phyloP scores from a whole-genome alignment of 169 alveolate genomes.

The Plasmodium gonderi region DNA sequence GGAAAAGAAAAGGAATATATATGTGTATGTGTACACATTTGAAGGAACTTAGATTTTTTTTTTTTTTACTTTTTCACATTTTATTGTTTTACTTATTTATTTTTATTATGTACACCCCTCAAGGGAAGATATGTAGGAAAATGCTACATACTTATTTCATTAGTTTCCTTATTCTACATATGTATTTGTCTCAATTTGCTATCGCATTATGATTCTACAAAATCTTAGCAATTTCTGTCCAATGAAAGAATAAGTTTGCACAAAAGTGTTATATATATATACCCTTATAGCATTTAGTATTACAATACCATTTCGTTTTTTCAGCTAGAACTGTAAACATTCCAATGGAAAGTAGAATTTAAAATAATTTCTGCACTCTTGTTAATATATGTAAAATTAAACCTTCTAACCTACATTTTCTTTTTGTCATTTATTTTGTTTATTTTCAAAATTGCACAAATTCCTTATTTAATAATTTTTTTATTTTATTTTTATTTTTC shows the following conservation, averaged over 20 bases:
- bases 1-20: not conserved
- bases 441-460: not conserved
- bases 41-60: not conserved
- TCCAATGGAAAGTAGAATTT: not conserved
- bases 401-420: not conserved
- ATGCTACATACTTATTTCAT: not conserved
- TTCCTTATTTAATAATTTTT: not conserved
- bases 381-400: not conserved
- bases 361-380: not conserved
- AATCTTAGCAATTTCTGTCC: not conserved
- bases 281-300: not conserved
- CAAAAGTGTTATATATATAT: not conserved
- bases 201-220: not conserved
- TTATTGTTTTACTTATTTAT: not conserved
- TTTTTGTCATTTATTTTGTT: not conserved
- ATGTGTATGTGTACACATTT: not conserved
- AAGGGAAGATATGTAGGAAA: not conserved
- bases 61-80: not conserved
- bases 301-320: not conserved
- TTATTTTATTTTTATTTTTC: not conserved
- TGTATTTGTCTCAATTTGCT: not conserved
- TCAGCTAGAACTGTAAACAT: not conserved
- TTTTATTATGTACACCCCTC: not conserved
- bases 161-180: not conserved
- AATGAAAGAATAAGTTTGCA: not conserved